A percentile compares a stretch with the other conserved stretches of the same genome.
Conservation (phyloP, 257 asterid species). For the Lycium ferocissimum region DNA sequence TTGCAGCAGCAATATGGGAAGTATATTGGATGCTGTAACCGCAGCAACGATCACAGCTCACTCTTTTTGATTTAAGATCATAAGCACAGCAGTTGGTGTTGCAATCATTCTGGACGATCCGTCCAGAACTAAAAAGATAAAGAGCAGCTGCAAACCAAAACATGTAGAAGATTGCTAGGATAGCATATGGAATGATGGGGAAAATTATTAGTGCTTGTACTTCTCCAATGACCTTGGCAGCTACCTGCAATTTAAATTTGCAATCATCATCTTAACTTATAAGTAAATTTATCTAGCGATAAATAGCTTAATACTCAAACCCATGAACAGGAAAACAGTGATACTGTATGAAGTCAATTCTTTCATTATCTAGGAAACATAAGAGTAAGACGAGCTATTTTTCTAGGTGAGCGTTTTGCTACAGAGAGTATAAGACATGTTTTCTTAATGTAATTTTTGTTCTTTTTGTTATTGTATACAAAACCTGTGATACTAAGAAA, state of each 20-base stretch:
- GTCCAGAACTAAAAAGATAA: slow-evolving; percentile 92
- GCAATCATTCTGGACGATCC: slow-evolving; percentile 76
- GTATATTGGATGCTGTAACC: slow-evolving; percentile 84
- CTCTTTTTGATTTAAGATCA: slow-evolving; percentile 74
- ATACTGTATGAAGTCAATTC: not conserved
- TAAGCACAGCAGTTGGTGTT: slow-evolving; percentile 90
- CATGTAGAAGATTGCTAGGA: slow-evolving; percentile 85
- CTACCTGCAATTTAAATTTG: slow-evolving; percentile 64
- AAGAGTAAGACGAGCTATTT: not conserved
- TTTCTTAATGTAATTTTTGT: not conserved
- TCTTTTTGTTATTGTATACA: not conserved
- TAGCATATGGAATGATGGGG: slow-evolving; percentile 80
- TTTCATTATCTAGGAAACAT: not conserved
- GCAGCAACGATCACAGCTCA: slow-evolving; percentile 91
- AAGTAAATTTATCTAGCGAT: not conserved
- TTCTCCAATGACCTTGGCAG: slow-evolving; percentile 99
- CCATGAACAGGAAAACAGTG: not conserved
- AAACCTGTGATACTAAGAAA: not conserved
- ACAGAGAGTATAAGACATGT: not conserved
- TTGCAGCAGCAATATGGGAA: slow-evolving; percentile 78
- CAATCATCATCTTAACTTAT: slow-evolving; percentile 22
- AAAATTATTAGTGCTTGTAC: slow-evolving; percentile 86
- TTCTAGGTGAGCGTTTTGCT: not conserved
- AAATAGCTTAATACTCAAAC: not conserved
- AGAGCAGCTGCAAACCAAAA: slow-evolving; percentile 96